Evolutionary conservation across 2,329 filamentous ascomycete genomes (phyloP), one percentile per base, ranked within the genome.

Genomic region (Cercospora brassicicola): DNA sequence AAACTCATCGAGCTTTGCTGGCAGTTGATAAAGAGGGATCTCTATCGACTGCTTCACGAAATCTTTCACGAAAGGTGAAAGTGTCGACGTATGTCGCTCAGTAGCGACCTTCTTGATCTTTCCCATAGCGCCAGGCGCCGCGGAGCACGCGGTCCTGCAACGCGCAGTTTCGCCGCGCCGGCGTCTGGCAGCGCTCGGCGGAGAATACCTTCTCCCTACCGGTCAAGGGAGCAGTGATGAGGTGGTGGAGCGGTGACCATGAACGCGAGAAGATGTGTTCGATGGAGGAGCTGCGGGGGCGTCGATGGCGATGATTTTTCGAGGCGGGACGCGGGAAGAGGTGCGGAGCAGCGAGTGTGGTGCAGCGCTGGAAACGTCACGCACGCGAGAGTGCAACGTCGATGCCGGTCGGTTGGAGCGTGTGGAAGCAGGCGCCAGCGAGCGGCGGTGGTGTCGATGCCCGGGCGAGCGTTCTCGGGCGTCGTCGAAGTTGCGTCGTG

Each of bases 21-120:
- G 92, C 73, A 99, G 86, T 78, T 91, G 87, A 75, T 90, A 89
- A 75, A 97, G 83, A 59, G 93, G 87, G 72, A 87, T 84, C 67
- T 86, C 86, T 73, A 88, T 89, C 60, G 91, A 89, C 73, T 85
- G 85, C 75, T 89, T 84, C 76, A 97, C 90, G 78, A 94, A 98
- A 64, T 90, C 86, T 80, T 90, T 87, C 72, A 98, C 87, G 85
- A 91, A 96, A 73, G 93, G 90, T 80, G 95, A 97, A 92, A 85
- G 78, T 70, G 84, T 85, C 57, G 83, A 82, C 74, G 84, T 83
- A 79, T 86, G 84, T 75, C 83, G 81, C 75, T 84, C 81, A 59
- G 82, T 84, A 74, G 84, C 82, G 73, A 82, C 81, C 79, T 86
- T 86, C 79, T 84, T 85, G 77, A 86, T 86, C 82, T 83, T 84